phyloP scores from a whole-genome alignment of 202 grass and related monocot genomes.

The Eragrostis tef region DNA sequence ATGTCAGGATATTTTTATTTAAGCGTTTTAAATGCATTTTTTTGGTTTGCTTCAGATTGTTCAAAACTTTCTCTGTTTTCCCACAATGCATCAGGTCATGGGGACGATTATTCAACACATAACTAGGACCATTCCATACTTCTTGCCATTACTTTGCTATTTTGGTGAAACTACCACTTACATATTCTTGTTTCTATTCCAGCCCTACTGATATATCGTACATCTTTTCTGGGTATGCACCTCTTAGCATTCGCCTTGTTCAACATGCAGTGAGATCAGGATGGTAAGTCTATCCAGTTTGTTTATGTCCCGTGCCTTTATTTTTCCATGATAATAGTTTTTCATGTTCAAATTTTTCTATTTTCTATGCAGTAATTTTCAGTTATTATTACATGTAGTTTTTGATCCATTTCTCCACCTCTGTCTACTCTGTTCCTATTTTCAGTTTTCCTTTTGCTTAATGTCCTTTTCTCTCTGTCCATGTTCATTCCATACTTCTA shows the following conservation, averaged over 20 bases:
- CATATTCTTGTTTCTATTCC: constrained; percentile 53
- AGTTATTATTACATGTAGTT: constrained; percentile 13
- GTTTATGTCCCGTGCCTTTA: background rate
- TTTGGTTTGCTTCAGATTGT: background rate
- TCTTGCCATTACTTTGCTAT: constrained; percentile 1
- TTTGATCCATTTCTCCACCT: constrained; percentile 1
- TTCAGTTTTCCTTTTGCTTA: constrained; percentile 5
- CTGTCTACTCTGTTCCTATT: background rate
- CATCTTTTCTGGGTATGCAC: constrained; percentile 99
- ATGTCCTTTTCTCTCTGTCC: background rate
- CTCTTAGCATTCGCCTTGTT: constrained; percentile 96
- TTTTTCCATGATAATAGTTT: background rate
- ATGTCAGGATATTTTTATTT: background rate
- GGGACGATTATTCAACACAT: constrained; percentile 12
- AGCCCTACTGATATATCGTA: constrained; percentile 93
- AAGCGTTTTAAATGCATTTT: background rate
- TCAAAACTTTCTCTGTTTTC: background rate
- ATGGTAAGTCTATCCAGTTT: constrained; percentile 64
- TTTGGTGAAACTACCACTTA: constrained; percentile 26
- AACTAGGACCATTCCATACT: background rate
- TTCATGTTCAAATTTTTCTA: background rate
- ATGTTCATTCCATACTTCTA: background rate
- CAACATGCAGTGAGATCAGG: constrained; percentile 95
- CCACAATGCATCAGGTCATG: background rate
- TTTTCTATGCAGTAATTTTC: background rate